phyloP scores from a whole-genome alignment of 345 rosid species.

The Syzygium oleosum region DNA sequence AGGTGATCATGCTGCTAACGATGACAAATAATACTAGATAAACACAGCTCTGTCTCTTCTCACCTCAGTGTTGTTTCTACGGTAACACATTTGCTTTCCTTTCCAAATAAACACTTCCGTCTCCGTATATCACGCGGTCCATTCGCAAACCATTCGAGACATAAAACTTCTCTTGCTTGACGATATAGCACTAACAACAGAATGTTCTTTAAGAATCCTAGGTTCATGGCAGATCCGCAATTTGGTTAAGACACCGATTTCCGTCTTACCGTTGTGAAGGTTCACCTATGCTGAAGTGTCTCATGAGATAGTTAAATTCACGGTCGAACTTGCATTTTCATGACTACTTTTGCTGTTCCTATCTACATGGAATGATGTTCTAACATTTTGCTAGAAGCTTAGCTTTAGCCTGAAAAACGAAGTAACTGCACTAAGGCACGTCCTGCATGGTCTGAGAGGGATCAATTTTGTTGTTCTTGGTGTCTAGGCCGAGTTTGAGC shows the following conservation, averaged over 20 bases:
- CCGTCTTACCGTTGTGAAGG: neutral
- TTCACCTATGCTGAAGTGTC: neutral
- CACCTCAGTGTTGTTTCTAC: neutral
- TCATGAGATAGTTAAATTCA: neutral
- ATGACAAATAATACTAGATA: neutral
- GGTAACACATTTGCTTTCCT: neutral
- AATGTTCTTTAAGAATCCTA: neutral
- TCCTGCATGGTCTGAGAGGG: neutral
- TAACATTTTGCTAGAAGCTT: neutral
- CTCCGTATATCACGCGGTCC: neutral
- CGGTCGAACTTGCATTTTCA: neutral
- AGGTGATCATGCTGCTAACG: too few species aligned
- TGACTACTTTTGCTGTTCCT: neutral
- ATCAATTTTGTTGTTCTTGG: neutral
- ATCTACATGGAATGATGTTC: accelerated
- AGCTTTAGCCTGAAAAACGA: neutral
- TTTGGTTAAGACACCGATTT: neutral
- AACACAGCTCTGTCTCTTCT: neutral
- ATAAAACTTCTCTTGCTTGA: neutral
- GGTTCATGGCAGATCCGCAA: neutral
- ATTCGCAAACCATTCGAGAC: neutral
- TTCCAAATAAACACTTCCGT: neutral
- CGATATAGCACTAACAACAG: accelerated
- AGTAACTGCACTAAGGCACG: neutral
- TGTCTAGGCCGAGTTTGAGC: neutral